A percentile compares a stretch with the other conserved stretches of the same genome.
These are phyloP conservation scores for Cucumis cinereus DNA, from an alignment of 306 rosid genomes.

Conservation along the genomic window DNA sequence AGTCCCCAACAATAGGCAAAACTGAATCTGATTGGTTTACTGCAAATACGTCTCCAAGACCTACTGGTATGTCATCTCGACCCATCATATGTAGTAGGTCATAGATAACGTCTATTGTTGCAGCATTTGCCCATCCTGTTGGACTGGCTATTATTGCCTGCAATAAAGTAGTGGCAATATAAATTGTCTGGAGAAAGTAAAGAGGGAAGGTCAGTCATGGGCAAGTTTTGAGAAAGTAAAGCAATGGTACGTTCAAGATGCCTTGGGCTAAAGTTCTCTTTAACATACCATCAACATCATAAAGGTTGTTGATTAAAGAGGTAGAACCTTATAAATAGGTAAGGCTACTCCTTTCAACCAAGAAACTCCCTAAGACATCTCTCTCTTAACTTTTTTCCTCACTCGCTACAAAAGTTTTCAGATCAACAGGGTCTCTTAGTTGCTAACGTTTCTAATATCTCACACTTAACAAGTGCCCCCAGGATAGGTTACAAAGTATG, in stretches of 20 bases:
- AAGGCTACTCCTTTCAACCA: not conserved
- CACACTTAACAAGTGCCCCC: not conserved
- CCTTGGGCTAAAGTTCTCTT: not conserved
- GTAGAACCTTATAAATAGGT: not conserved
- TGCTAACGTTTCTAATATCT: not conserved
- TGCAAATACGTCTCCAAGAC: conserved; percentile 63
- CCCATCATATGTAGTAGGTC: conserved; percentile 97
- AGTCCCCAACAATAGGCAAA: conserved; percentile 39
- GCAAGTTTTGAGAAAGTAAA: not conserved
- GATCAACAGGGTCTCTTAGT: not conserved
- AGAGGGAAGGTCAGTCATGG: not conserved
- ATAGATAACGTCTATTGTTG: conserved; percentile 69
- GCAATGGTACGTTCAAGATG: not conserved
- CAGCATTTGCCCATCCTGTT: conserved; percentile 92
- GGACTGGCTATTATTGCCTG: conserved; percentile 87
- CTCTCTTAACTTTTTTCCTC: not conserved
- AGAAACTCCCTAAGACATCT: not conserved
- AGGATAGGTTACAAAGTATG: not conserved
- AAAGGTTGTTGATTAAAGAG: not conserved
- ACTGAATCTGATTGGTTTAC: conserved; percentile 48
- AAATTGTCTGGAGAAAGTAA: not conserved
- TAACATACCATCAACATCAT: not conserved
- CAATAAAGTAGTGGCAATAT: not conserved
- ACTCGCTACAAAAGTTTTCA: not conserved
- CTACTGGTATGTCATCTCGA: conserved; percentile 76